phyloP scores from a whole-genome alignment of 2,329 filamentous ascomycete genomes.

The Zymoseptoria pseudotritici region DNA sequence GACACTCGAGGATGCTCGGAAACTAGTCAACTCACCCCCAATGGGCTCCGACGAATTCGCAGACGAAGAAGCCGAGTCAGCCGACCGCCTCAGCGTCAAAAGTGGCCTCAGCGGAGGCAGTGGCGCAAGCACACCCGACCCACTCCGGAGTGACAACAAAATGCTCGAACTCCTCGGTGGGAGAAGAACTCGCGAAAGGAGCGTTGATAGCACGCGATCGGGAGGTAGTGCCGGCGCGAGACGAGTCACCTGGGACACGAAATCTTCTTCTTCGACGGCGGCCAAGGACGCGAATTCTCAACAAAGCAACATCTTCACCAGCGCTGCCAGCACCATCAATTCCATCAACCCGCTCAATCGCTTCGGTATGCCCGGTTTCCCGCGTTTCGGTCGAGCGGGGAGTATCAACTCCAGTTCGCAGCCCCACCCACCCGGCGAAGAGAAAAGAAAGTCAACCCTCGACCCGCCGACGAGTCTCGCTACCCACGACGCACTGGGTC shows the following conservation, averaged over 20 bases:
- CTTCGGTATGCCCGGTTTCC: constrained; percentile 29
- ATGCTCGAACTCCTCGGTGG: constrained; percentile 66
- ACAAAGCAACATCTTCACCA: constrained; percentile 8
- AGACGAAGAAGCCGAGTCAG: constrained; percentile 26
- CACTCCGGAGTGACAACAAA: constrained; percentile 50
- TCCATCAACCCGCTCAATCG: constrained; percentile 32
- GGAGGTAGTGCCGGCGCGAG: constrained; percentile 46
- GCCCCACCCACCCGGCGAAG: no score
- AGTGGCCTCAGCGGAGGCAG: constrained; percentile 24
- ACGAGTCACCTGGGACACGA: constrained; percentile 20
- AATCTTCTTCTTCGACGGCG: constrained; percentile 8
- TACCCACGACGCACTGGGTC: background rate
- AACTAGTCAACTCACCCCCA: constrained; percentile 66
- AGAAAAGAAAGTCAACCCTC: background rate
- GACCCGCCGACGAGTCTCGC: background rate
- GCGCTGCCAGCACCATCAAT: constrained; percentile 25
- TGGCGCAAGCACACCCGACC: constrained; percentile 25
- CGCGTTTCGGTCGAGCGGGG: constrained; percentile 29
- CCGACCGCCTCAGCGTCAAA: constrained; percentile 27
- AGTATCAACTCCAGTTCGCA: constrained; percentile 7
- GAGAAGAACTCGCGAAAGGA: constrained; percentile 59
- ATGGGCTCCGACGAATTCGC: constrained; percentile 17
- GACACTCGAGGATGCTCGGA: constrained; percentile 86
- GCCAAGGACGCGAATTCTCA: constrained; percentile 10
- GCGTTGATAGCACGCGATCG: constrained; percentile 65